Conservation (phyloP, 306 rosid species). For the Vicia sativa region DNA sequence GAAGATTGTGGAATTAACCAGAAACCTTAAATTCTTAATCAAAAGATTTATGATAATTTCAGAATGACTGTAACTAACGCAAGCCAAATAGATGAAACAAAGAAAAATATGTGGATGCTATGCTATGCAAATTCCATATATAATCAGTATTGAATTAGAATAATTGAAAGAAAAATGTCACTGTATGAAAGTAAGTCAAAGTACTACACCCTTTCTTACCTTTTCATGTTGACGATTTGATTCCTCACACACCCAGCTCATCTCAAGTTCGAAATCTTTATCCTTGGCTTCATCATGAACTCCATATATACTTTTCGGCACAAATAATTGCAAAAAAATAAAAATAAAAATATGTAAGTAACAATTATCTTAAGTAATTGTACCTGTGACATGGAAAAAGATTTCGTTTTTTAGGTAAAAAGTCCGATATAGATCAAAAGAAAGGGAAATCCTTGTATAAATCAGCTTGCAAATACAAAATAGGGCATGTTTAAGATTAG, state of each 20-base stretch:
- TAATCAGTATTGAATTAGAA: not conserved
- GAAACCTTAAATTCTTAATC: not conserved
- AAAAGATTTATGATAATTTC: not conserved
- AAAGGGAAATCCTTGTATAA: too few species aligned
- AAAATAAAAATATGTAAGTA: slow-evolving; percentile 4
- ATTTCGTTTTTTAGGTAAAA: not conserved
- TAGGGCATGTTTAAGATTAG: not conserved
- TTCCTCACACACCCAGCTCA: slow-evolving; percentile 99
- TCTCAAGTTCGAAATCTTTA: slow-evolving; percentile 89
- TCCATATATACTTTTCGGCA: slow-evolving; percentile 74
- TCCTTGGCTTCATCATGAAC: slow-evolving; percentile 98
- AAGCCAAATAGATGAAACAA: not conserved
- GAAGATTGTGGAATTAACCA: not conserved
- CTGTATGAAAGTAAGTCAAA: slow-evolving; percentile 1
- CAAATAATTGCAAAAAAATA: slow-evolving; percentile 4
- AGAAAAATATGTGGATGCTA: not conserved
- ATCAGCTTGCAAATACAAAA: slow-evolving; percentile 20
- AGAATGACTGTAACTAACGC: not conserved
- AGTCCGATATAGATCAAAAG: not conserved
- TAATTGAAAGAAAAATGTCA: not conserved
- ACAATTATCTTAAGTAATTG: slow-evolving; percentile 15
- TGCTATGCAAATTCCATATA: not conserved
- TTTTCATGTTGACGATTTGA: slow-evolving; percentile 90
- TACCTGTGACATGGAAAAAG: not conserved
- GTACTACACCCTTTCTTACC: slow-evolving; percentile 49